These are phyloP conservation scores for Penicillium crustosum DNA, from an alignment of 2,329 filamentous ascomycete species.

Conservation along the genomic window DNA sequence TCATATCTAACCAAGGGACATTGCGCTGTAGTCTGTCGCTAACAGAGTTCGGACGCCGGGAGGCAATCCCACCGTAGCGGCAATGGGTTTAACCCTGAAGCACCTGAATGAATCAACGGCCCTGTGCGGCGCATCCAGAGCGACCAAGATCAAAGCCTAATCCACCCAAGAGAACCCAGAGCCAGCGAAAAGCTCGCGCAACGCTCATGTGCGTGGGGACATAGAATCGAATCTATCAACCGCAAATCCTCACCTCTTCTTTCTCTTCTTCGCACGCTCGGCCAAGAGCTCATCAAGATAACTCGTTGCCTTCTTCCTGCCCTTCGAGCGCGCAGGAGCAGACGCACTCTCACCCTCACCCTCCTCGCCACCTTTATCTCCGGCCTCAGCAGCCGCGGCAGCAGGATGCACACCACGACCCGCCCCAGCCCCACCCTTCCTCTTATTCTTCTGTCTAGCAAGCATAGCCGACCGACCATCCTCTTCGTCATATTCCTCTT, in stretches of 20 bases:
- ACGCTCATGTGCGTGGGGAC: background rate
- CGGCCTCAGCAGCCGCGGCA: background rate
- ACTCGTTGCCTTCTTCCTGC: constrained; percentile 45
- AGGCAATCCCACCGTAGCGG: background rate
- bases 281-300: constrained; percentile 57
- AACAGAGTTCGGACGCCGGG: background rate
- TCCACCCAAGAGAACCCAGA: background rate
- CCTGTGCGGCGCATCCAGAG: background rate
- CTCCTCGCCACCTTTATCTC: constrained; percentile 3
- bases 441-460: constrained; percentile 30
- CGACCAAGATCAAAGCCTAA: background rate
- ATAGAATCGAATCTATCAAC: constrained; percentile 1
- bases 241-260: constrained; percentile 36
- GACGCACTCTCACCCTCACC: constrained; percentile 8
- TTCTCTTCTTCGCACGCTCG: constrained; percentile 52
- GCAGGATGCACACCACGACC: constrained; percentile 3
- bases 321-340: constrained; percentile 22
- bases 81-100: background rate
- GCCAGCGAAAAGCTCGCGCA: background rate
- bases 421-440: constrained; percentile 7
- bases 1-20: background rate
- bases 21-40: background rate
- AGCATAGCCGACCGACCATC: constrained; percentile 45
- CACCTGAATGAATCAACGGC: background rate
- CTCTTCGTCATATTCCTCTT: constrained; percentile 41